Percentiles rank a stretch among this genome's conserved stretches.
phyloP scores from a whole-genome alignment of 2,329 filamentous ascomycete genomes.

The Penicillium sp. region DNA sequence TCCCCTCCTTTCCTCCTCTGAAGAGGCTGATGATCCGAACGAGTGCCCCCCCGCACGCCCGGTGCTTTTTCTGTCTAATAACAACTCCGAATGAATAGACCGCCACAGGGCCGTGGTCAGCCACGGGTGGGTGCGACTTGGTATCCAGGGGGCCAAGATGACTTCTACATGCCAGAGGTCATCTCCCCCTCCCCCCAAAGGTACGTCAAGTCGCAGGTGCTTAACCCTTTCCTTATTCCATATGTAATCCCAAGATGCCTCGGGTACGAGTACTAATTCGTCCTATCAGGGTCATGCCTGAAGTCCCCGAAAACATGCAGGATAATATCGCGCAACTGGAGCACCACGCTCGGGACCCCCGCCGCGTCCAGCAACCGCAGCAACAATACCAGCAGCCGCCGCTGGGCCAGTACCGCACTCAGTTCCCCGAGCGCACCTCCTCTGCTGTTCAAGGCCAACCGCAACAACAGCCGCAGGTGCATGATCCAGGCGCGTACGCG shows the following conservation, averaged over 20 bases:
- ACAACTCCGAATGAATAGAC: constrained; percentile 34
- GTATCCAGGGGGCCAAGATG: constrained; percentile 66
- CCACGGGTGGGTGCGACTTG: constrained; percentile 61
- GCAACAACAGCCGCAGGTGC: constrained; percentile 26
- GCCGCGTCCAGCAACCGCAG: constrained; percentile 43
- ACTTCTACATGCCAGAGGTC: constrained; percentile 69
- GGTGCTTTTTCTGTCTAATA: neutral
- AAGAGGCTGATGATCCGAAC: neutral
- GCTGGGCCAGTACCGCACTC: constrained; percentile 32
- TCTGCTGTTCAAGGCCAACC: constrained; percentile 35
- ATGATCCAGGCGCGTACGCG: constrained; percentile 48
- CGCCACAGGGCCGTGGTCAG: constrained; percentile 41
- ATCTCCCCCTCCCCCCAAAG: constrained; percentile 70
- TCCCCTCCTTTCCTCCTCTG: neutral
- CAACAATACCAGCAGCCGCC: constrained; percentile 30
- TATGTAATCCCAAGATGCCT: constrained; percentile 16
- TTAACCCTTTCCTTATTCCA: constrained; percentile 3
- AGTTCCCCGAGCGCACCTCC: constrained; percentile 39
- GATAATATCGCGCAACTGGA: constrained; percentile 90
- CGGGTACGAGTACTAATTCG: constrained; percentile 23
- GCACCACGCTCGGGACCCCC: constrained; percentile 63
- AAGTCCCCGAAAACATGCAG: constrained; percentile 96
- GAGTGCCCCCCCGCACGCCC: constrained; percentile 1
- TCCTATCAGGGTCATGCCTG: constrained; percentile 75
- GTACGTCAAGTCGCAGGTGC: constrained; percentile 43